Evolutionary conservation across 768 basidiomycete genomes (phyloP).

Genomic region (Amyloporia xantha): DNA sequence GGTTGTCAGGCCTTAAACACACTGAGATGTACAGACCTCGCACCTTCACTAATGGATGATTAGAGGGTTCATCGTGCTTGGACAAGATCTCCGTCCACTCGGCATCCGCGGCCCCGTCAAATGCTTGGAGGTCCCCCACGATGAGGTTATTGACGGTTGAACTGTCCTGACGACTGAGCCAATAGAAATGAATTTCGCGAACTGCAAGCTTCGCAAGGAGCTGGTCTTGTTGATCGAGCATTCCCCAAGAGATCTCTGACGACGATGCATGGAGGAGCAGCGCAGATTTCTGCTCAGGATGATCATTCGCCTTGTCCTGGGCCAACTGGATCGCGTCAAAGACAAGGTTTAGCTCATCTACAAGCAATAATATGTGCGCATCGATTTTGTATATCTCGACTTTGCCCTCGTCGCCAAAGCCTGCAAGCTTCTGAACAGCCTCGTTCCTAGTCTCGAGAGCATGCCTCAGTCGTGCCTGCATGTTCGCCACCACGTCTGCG

Average conservation of each 20-base stretch:
- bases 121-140: slow-evolving; percentile 73
- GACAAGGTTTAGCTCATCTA: slow-evolving; percentile 75
- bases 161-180: slow-evolving; percentile 83
- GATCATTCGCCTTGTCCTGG: slow-evolving; percentile 66
- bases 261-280: slow-evolving; percentile 76
- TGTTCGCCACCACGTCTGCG: slow-evolving; percentile 59
- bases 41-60: slow-evolving; percentile 70
- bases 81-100: slow-evolving; percentile 84
- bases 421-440: slow-evolving; percentile 31
- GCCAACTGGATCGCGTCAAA: slow-evolving; percentile 84
- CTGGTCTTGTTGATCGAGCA: slow-evolving; percentile 69
- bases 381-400: slow-evolving; percentile 60
- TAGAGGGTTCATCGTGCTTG: slow-evolving; percentile 64
- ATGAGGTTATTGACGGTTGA: slow-evolving; percentile 74
- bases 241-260: slow-evolving; percentile 85
- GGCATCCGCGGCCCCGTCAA: slow-evolving; percentile 79
- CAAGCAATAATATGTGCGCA: slow-evolving; percentile 63
- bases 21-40: slow-evolving; percentile 11
- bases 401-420: slow-evolving; percentile 38
- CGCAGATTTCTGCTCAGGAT: slow-evolving; percentile 70
- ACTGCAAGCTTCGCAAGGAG: slow-evolving; percentile 85
- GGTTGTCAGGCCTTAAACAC: background rate
- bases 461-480: slow-evolving; percentile 69
- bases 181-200: slow-evolving; percentile 68
- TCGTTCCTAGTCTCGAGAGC: slow-evolving; percentile 46